Conservation (phyloP, 2,329 filamentous ascomycete genomes). For the Trichoderma sp. region DNA sequence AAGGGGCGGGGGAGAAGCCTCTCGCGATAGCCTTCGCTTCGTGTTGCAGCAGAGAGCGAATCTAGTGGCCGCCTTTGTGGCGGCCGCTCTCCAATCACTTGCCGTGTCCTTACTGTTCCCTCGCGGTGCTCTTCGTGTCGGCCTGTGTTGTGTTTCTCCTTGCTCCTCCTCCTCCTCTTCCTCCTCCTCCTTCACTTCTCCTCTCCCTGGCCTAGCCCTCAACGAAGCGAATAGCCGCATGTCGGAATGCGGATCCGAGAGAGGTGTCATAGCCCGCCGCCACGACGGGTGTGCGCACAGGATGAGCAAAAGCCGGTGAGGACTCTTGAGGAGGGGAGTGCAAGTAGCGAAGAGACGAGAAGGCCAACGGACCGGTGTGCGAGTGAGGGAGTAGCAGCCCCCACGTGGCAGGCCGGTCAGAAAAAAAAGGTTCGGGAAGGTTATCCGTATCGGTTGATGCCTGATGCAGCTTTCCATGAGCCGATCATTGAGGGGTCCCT, state of each 20-base stretch:
- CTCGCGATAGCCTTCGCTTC: background rate
- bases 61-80: background rate
- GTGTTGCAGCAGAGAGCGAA: background rate
- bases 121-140: background rate
- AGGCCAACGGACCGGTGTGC: background rate
- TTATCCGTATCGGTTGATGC: slow-evolving; percentile 28
- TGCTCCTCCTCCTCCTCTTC: background rate
- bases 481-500: slow-evolving; percentile 24
- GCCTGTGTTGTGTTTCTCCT: background rate
- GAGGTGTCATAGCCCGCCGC: slow-evolving; percentile 4
- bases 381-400: slow-evolving; percentile 5
- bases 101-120: background rate
- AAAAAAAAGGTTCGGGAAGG: slow-evolving; percentile 5
- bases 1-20: background rate
- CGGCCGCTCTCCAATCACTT: background rate
- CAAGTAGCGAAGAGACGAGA: background rate
- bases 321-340: background rate
- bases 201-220: background rate
- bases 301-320: slow-evolving; percentile 25
- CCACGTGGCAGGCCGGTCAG: slow-evolving; percentile 27
- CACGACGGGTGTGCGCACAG: slow-evolving; percentile 12
- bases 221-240: background rate
- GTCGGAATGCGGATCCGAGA: slow-evolving; percentile 8
- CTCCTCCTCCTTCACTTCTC: background rate
- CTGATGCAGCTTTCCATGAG: slow-evolving; percentile 27